These are phyloP conservation scores for Lachancea mirantina DNA, from an alignment of 805 yeast genomes.

Conservation along the genomic window DNA sequence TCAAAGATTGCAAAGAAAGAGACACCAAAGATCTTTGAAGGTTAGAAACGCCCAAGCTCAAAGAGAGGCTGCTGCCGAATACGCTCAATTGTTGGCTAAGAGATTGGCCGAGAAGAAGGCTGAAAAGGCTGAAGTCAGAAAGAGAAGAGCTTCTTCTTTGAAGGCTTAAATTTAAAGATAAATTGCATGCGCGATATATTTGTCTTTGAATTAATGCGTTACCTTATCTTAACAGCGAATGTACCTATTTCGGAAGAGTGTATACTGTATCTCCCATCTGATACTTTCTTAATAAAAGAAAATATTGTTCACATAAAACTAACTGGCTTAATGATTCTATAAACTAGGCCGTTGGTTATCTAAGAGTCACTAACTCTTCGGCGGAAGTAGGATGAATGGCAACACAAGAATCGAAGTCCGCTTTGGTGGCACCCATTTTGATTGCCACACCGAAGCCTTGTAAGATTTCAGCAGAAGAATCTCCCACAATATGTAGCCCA, in stretches of 20 bases:
- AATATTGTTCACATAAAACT: slow-evolving; percentile 10
- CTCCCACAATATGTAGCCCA: slow-evolving; percentile 93
- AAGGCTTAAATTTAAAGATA: slow-evolving; percentile 54
- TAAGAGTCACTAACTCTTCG: slow-evolving; percentile 84
- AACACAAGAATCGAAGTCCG: slow-evolving; percentile 89
- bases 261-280: slow-evolving; percentile 9
- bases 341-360: slow-evolving; percentile 12
- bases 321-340: not conserved
- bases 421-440: slow-evolving; percentile 98
- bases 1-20: slow-evolving; percentile 98
- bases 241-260: slow-evolving; percentile 13
- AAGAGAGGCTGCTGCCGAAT: slow-evolving; percentile 99
- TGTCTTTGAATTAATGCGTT: no score
- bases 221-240: no score
- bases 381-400: slow-evolving; percentile 99
- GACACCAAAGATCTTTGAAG: slow-evolving; percentile 90
- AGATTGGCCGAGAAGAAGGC: slow-evolving; percentile 98
- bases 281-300: slow-evolving; percentile 12
- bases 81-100: slow-evolving; percentile 97
- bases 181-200: not conserved
- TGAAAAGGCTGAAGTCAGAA: slow-evolving; percentile 96
- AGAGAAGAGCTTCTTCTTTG: slow-evolving; percentile 99
- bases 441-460: slow-evolving; percentile 99
- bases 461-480: slow-evolving; percentile 79
- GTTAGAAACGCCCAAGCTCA: slow-evolving; percentile 95